Evolutionary conservation across 495 filamentous ascomycete species (phyloP).

Genomic region (Aspergillus wentii): DNA sequence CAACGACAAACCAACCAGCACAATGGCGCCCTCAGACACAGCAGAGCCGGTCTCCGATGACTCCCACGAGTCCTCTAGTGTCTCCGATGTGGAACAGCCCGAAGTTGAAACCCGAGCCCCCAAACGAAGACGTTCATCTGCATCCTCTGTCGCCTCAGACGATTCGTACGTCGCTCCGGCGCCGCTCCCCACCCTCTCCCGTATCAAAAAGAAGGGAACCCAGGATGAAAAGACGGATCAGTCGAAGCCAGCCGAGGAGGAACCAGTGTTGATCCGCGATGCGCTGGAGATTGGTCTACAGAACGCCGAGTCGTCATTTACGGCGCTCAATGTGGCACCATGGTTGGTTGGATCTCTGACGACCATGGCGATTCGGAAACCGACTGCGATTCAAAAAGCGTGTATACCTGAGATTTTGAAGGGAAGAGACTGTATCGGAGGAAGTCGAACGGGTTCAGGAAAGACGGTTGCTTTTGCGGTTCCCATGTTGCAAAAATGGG

Average conservation of each 20-base stretch:
- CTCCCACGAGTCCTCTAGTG: slow-evolving; percentile 13
- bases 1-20: neutral
- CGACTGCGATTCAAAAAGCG: slow-evolving; percentile 86
- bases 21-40: slow-evolving; percentile 28
- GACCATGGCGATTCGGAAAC: slow-evolving; percentile 82
- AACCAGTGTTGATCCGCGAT: slow-evolving; percentile 38
- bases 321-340: slow-evolving; percentile 66
- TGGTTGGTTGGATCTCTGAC: slow-evolving; percentile 86
- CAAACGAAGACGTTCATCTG: slow-evolving; percentile 41
- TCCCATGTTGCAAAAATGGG: slow-evolving; percentile 90
- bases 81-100: slow-evolving; percentile 17
- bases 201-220: slow-evolving; percentile 41
- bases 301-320: slow-evolving; percentile 59
- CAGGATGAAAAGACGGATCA: slow-evolving; percentile 15
- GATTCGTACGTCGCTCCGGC: slow-evolving; percentile 34
- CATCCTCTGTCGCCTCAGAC: slow-evolving; percentile 23
- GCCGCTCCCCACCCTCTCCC: slow-evolving; percentile 38
- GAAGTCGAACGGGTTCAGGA: slow-evolving; percentile 92
- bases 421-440: slow-evolving; percentile 90
- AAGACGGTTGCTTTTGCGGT: slow-evolving; percentile 97
- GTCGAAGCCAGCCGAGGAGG: too few relatives aligned
- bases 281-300: slow-evolving; percentile 39
- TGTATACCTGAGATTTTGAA: slow-evolving; percentile 89
- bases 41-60: slow-evolving; percentile 20
- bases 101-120: slow-evolving; percentile 27